A percentile compares a stretch with the other conserved stretches of the same genome.
Evolutionary conservation across 257 asterid genomes (phyloP).

Genomic region (Salvia hispanica): DNA sequence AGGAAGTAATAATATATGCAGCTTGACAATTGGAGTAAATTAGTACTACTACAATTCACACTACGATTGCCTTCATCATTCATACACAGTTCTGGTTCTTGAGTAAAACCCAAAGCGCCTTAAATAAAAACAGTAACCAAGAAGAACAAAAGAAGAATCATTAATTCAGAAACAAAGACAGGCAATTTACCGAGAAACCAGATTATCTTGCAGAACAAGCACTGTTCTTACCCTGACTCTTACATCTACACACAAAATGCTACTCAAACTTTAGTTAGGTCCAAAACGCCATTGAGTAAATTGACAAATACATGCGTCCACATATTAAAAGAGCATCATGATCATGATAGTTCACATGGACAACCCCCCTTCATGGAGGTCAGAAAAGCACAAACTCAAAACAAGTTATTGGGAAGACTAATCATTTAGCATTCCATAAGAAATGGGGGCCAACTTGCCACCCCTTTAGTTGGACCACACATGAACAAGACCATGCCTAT

Average conservation of each 20-base stretch:
- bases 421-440: conserved; percentile 20
- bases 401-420: conserved; percentile 9
- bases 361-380: conserved; percentile 13
- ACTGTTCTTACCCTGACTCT: conserved; percentile 16
- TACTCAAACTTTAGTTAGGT: conserved; percentile 20
- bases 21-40: too few species aligned
- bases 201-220: conserved; percentile 18
- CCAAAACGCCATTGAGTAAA: conserved; percentile 9
- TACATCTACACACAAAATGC: conserved; percentile 36
- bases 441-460: conserved; percentile 18
- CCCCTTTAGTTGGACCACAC: conserved; percentile 83
- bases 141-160: background rate
- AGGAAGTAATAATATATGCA: too few species aligned
- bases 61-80: too few species aligned
- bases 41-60: too few species aligned
- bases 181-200: background rate
- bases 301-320: background rate
- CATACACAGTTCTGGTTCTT: too few species aligned
- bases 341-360: background rate
- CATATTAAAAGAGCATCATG: background rate
- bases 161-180: conserved; percentile 2
- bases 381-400: conserved; percentile 1
- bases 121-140: background rate
- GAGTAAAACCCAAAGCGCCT: background rate
- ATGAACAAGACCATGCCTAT: conserved; percentile 81